Conservation (phyloP, 768 basidiomycete genomes). For the Hygrophoropsis aurantiaca region DNA sequence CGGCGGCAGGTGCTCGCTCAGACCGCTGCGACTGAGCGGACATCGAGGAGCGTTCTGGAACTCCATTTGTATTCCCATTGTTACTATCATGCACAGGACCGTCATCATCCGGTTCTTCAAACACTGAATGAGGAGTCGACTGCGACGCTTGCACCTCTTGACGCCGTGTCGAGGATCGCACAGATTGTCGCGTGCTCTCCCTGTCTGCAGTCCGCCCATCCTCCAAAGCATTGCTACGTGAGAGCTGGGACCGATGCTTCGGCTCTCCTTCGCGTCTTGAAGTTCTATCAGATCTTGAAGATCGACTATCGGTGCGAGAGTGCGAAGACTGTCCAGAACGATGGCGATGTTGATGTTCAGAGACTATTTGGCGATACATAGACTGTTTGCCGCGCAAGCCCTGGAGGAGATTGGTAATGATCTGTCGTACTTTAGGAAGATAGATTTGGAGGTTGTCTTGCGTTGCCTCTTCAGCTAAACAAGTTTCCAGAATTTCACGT, state of each 20-base stretch:
- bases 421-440: constrained; percentile 86
- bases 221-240: constrained; percentile 40
- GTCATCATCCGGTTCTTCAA: constrained; percentile 33
- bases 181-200: constrained; percentile 42
- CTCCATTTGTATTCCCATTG: constrained; percentile 11
- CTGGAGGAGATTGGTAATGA: constrained; percentile 90
- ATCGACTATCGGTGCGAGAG: constrained; percentile 57
- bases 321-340: constrained; percentile 47
- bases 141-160: constrained; percentile 31
- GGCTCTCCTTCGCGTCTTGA: constrained; percentile 42
- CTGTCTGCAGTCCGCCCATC: constrained; percentile 37
- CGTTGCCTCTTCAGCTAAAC: constrained; percentile 87
- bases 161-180: constrained; percentile 37
- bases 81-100: constrained; percentile 12
- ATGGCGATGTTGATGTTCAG: constrained; percentile 54
- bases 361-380: constrained; percentile 74
- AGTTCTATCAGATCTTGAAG: constrained; percentile 46
- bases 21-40: constrained; percentile 17
- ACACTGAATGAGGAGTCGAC: constrained; percentile 25
- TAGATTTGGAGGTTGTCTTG: constrained; percentile 83
- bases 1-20: constrained; percentile 4
- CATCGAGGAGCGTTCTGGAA: constrained; percentile 4
- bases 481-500: constrained; percentile 84
- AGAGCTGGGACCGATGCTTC: constrained; percentile 49
- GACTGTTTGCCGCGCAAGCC: constrained; percentile 93